Conservation (phyloP, 148 eudicot genomes). For the Rhododendron kiyosumense region DNA sequence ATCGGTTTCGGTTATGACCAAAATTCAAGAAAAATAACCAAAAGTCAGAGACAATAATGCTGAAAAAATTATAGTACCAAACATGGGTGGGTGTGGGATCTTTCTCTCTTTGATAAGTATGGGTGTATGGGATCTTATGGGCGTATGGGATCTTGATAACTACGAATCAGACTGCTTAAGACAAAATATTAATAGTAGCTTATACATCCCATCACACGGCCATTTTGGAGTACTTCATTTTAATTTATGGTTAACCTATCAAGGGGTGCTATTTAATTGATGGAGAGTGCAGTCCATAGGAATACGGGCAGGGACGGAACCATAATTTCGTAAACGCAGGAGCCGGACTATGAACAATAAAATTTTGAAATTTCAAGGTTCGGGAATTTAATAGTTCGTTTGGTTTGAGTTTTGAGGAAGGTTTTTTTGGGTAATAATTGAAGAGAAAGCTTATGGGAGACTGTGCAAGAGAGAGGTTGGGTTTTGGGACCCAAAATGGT, state of each 20-base stretch:
- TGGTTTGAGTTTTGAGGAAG: no score
- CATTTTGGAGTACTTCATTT: background rate
- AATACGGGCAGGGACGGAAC: no score
- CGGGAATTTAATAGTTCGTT: no score
- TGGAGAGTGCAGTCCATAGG: background rate
- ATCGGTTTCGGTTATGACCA: no score
- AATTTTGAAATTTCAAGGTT: no score
- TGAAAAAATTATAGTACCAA: background rate
- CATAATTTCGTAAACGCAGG: no score
- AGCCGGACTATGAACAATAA: no score
- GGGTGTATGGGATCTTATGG: background rate
- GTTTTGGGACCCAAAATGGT: no score
- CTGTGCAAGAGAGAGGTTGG: no score
- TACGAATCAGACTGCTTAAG: background rate
- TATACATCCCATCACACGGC: background rate
- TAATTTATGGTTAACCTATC: background rate
- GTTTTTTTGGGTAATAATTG: no score
- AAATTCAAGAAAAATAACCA: background rate
- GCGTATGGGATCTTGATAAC: background rate
- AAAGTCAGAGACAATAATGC: background rate
- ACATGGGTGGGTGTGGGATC: background rate
- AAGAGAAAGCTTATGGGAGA: no score
- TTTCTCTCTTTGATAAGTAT: no score
- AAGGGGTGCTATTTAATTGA: background rate
- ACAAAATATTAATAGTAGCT: background rate